Percentiles rank a stretch among this genome's conserved stretches.
Conservation (phyloP, 495 filamentous ascomycete species). For the Recurvomyces mirabilis region DNA sequence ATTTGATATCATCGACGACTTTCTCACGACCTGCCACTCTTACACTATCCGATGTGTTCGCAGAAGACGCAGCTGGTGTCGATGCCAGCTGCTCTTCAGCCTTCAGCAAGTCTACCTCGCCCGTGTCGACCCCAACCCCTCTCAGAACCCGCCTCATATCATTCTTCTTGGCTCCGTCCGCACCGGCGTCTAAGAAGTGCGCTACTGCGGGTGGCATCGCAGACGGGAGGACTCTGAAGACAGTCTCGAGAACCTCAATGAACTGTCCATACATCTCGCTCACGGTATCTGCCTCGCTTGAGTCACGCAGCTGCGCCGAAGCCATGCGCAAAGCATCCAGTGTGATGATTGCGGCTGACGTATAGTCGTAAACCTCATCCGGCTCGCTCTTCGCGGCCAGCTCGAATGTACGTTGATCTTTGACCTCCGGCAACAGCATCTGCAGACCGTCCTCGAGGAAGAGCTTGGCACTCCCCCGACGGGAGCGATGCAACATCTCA, state of each 20-base stretch:
- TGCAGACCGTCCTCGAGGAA: background rate
- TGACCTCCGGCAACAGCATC: background rate
- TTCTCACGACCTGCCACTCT: too few relatives aligned
- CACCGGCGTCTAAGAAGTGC: background rate
- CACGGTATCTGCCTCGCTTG: too few relatives aligned
- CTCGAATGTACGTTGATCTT: too few relatives aligned
- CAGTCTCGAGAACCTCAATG: background rate
- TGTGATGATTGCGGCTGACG: constrained; percentile 6
- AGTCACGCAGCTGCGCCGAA: background rate
- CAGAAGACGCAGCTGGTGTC: background rate
- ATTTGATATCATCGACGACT: background rate
- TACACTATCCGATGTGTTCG: too few relatives aligned
- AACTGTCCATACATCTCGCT: background rate
- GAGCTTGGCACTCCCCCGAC: background rate
- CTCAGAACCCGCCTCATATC: background rate
- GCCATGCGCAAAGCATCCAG: background rate
- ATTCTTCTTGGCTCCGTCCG: background rate
- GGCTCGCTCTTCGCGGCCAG: background rate
- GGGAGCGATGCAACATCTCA: background rate
- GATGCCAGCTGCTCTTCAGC: background rate
- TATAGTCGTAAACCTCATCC: constrained; percentile 1
- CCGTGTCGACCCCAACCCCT: background rate
- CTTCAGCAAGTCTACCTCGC: background rate
- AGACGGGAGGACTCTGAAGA: background rate
- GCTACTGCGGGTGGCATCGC: background rate